A percentile compares a stretch with the other conserved stretches of the same genome.
phyloP scores from a whole-genome alignment of 2,329 filamentous ascomycete genomes.

The Daldinia eschscholtzii region DNA sequence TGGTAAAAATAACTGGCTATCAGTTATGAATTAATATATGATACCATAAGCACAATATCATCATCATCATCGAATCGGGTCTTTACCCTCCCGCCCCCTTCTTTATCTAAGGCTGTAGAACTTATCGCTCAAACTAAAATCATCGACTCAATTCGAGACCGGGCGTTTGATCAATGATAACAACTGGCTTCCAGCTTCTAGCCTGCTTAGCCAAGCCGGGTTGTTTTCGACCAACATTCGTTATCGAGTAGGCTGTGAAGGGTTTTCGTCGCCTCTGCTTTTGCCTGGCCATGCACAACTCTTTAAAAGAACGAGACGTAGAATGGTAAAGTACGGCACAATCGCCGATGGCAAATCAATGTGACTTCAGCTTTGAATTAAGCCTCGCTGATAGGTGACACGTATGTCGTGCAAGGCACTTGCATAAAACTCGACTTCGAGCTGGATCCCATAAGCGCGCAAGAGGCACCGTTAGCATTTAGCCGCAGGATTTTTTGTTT shows the following conservation, averaged over 20 bases:
- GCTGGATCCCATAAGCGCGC: slow-evolving; percentile 19
- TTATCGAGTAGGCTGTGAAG: background rate
- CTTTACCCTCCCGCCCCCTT: background rate
- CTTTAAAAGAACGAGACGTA: background rate
- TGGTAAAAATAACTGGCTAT: background rate
- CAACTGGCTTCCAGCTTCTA: background rate
- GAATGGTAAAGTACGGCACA: background rate
- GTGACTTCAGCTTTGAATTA: slow-evolving; percentile 14
- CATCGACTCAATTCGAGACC: background rate
- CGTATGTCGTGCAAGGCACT: slow-evolving; percentile 27
- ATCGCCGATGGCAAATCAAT: slow-evolving; percentile 16
- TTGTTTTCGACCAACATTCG: background rate
- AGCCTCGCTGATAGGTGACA: slow-evolving; percentile 32
- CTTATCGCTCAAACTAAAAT: background rate
- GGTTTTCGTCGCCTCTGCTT: slow-evolving; percentile 1
- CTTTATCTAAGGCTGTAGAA: background rate
- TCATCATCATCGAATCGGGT: slow-evolving; percentile 5
- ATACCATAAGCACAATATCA: slow-evolving; percentile 2
- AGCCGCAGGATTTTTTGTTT: slow-evolving; percentile 31
- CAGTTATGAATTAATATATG: background rate
- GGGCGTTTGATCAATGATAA: background rate
- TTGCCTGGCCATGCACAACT: background rate
- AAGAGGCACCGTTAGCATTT: slow-evolving; percentile 27
- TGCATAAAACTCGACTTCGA: slow-evolving; percentile 33
- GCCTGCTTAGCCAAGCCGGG: background rate